Percentiles rank a stretch among this genome's conserved stretches.
phyloP scores from a whole-genome alignment of 2,329 filamentous ascomycete species.

The Aspergillus tanneri region DNA sequence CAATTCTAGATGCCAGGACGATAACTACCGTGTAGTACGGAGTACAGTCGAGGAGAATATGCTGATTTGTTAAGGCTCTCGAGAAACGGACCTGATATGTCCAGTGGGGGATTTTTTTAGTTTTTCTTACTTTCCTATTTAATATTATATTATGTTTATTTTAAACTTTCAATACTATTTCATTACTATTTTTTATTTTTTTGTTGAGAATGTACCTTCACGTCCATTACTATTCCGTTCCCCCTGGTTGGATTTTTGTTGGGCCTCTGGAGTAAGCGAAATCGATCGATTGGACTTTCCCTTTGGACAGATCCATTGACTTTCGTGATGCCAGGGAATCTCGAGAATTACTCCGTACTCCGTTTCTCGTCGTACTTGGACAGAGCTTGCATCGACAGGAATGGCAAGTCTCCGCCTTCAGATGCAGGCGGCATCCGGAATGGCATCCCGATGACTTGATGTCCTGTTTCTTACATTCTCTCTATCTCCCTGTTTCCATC shows the following conservation, averaged over 20 bases:
- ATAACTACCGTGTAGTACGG: conserved; percentile 23
- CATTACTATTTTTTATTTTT: not conserved
- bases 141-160: not conserved
- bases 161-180: not conserved
- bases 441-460: conserved; percentile 15
- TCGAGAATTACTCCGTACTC: conserved; percentile 10
- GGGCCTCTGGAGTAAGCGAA: too few relatives aligned
- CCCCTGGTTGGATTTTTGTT: not conserved
- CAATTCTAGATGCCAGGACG: conserved; percentile 21
- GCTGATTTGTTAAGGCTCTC: not conserved
- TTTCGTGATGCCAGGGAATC: too few relatives aligned
- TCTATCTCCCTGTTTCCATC: too few relatives aligned
- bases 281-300: too few relatives aligned
- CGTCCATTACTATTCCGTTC: not conserved
- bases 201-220: conserved; percentile 1
- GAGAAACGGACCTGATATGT: conserved; percentile 4
- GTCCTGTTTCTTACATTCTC: too few relatives aligned
- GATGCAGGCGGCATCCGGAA: conserved; percentile 14
- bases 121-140: not conserved
- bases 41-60: conserved; percentile 11
- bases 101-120: not conserved
- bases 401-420: not conserved
- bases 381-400: not conserved
- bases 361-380: not conserved
- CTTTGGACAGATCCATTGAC: not conserved